Evolutionary conservation across 148 eudicot species (phyloP), one percentile per base, ranked within the genome.

Genomic region (Nepenthes mirabilis): DNA sequence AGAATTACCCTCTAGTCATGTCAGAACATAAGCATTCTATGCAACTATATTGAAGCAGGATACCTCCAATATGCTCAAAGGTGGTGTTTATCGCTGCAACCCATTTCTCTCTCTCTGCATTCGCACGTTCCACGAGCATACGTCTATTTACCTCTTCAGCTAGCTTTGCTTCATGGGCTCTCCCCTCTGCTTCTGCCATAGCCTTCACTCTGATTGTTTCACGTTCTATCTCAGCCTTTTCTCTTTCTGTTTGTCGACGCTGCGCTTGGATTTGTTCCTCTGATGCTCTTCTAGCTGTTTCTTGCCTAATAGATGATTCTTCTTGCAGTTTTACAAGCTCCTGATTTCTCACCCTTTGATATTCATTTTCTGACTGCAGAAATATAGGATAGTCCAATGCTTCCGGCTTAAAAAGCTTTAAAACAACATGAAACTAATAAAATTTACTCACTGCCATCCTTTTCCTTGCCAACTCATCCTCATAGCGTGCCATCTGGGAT

Each of bases 51-150:
- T 57, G 36, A 57, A 62, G 47, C 9, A n/a, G 11, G 43, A n/a
- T 76, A 90, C 97, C 91, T 93, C 99, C 99, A 74, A 93, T 84
- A 68, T 93, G 96, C 37, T 86, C 87, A 82, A 93, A 93, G 33
- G 95, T 84, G 9, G 99, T 93, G 73, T 93, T 93, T 59, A 93
- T 93, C 47, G 91, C 96, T 60, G 96, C 72, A 64, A 93, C 82
- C 96, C 95, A 88, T 75, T 93, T 93, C 58, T 93, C 99, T 47
- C 83, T 77, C 70, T 93, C 99, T 14, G 89, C 87, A 79, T 80
- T 79, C 59, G 85, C 89, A 61, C 87, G 86, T 12, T 86, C 85
- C 43, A 82, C 66, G 37, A 89, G 83, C 84, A 77, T 79, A 48
- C 99, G 80, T 53, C 77, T 82, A 67, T 89, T 84, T 40, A 93